A percentile compares a stretch with the other conserved stretches of the same genome.
Evolutionary conservation across 1,284 basidiomycete species (phyloP).

Genomic region (Cutaneotrichosporon cyanovorans): DNA sequence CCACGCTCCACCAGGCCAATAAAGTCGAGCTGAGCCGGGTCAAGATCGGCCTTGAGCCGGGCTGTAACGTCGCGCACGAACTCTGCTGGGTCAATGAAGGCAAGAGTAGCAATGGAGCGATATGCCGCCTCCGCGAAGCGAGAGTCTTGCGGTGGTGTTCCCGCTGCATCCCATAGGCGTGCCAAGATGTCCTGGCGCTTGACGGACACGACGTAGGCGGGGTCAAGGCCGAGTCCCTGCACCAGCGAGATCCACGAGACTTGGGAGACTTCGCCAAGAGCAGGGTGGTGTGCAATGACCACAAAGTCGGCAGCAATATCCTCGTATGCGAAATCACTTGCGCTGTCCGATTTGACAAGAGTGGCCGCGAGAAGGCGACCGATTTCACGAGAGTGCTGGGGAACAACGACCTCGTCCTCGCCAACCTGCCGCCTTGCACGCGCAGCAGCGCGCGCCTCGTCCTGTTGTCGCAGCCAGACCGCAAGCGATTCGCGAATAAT

Average conservation of each 20-base stretch:
- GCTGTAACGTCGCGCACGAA: constrained; percentile 64
- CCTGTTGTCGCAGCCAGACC: constrained; percentile 31
- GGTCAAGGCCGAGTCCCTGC: constrained; percentile 61
- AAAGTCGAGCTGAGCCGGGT: constrained; percentile 53
- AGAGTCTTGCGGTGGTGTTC: constrained; percentile 19
- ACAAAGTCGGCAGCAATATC: constrained; percentile 51
- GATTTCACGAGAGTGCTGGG: constrained; percentile 33
- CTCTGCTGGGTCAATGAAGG: constrained; percentile 64
- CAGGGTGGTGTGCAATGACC: constrained; percentile 66
- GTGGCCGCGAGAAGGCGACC: constrained; percentile 27
- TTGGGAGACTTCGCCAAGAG: constrained; percentile 56
- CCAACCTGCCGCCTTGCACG: constrained; percentile 16
- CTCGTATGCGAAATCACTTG: constrained; percentile 23
- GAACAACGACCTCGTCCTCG: constrained; percentile 26
- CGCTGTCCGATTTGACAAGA: constrained; percentile 9
- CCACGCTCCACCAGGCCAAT: constrained; percentile 67
- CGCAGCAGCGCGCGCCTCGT: constrained; percentile 21
- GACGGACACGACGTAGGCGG: constrained; percentile 49
- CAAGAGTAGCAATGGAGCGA: constrained; percentile 64
- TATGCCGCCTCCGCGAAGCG: constrained; percentile 55
- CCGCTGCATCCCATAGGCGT: constrained; percentile 29
- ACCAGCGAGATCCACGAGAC: constrained; percentile 78
- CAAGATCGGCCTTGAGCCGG: constrained; percentile 59
- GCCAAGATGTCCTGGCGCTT: constrained; percentile 32
- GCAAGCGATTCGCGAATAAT: constrained; percentile 56